Percentiles rank a stretch among this genome's conserved stretches.
phyloP scores from a whole-genome alignment of 106 monocot genomes.

The Gastrodia elata region DNA sequence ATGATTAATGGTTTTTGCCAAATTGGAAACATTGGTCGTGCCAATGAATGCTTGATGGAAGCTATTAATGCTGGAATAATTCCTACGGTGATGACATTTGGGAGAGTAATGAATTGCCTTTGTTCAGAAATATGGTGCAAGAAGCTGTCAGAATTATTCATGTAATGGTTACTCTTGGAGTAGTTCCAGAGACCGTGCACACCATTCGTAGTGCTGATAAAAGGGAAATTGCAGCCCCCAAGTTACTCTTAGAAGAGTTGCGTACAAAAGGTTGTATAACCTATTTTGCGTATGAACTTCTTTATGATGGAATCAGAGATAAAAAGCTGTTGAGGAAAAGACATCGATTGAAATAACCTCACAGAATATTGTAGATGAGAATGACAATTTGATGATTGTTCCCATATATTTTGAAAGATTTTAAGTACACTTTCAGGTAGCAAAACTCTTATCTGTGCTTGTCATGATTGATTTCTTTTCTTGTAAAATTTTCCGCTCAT shows the following conservation, averaged over 20 bases:
- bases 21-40: conserved; percentile 43
- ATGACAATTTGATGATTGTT: not conserved
- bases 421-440: not conserved
- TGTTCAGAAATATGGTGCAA: conserved; percentile 24
- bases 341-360: conserved; percentile 16
- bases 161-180: conserved; percentile 49
- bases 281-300: conserved; percentile 74
- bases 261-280: conserved; percentile 76
- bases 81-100: conserved; percentile 74
- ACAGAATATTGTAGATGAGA: conserved; percentile 1
- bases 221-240: conserved; percentile 81
- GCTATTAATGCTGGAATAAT: conserved; percentile 41
- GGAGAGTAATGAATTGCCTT: conserved; percentile 54
- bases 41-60: conserved; percentile 38
- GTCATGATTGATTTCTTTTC: not conserved
- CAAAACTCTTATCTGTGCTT: not conserved
- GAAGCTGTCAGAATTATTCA: conserved; percentile 64
- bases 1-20: conserved; percentile 64
- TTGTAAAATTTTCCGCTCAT: not conserved
- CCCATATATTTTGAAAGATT: not conserved
- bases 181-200: conserved; percentile 64
- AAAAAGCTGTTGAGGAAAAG: conserved; percentile 39
- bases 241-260: conserved; percentile 84
- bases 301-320: conserved; percentile 82
- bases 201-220: conserved; percentile 75